phyloP scores from a whole-genome alignment of 257 asterid species.

The Misopates orontium region DNA sequence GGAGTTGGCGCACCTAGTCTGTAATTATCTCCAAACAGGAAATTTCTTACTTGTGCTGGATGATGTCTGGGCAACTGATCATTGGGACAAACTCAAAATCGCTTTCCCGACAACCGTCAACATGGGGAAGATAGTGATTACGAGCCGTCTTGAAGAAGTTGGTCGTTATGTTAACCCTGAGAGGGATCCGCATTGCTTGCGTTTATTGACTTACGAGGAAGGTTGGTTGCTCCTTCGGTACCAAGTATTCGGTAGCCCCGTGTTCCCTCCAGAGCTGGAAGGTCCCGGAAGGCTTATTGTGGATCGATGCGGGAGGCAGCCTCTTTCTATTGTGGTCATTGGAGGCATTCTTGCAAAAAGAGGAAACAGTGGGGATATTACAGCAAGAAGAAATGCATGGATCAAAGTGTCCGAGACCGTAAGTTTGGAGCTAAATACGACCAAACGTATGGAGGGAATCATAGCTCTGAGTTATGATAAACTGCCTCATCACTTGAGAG shows the following conservation, averaged over 20 bases:
- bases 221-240: slow-evolving; percentile 49
- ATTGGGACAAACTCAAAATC: slow-evolving; percentile 34
- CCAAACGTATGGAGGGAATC: slow-evolving; percentile 23
- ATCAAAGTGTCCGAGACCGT: slow-evolving; percentile 30
- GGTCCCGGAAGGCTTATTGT: slow-evolving; percentile 34
- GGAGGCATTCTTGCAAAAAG: slow-evolving; percentile 37
- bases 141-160: slow-evolving; percentile 38
- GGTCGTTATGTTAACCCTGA: slow-evolving; percentile 31
- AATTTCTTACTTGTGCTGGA: slow-evolving; percentile 45
- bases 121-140: slow-evolving; percentile 39
- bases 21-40: slow-evolving; percentile 16
- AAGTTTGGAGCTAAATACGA: slow-evolving; percentile 7
- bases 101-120: slow-evolving; percentile 35
- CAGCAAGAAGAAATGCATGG: slow-evolving; percentile 27
- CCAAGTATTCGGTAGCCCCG: slow-evolving; percentile 39
- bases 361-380: background rate
- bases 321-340: slow-evolving; percentile 46
- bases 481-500: slow-evolving; percentile 43
- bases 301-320: slow-evolving; percentile 45
- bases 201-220: slow-evolving; percentile 33
- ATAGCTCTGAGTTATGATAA: slow-evolving; percentile 48
- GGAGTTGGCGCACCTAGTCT: slow-evolving; percentile 25
- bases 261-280: slow-evolving; percentile 27
- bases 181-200: slow-evolving; percentile 30
- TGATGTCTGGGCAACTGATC: slow-evolving; percentile 44